Percentiles rank a stretch among this genome's conserved stretches.
These are phyloP conservation scores for Xylaria hypoxylon DNA, from an alignment of 2,329 filamentous ascomycete genomes.

Conservation along the genomic window DNA sequence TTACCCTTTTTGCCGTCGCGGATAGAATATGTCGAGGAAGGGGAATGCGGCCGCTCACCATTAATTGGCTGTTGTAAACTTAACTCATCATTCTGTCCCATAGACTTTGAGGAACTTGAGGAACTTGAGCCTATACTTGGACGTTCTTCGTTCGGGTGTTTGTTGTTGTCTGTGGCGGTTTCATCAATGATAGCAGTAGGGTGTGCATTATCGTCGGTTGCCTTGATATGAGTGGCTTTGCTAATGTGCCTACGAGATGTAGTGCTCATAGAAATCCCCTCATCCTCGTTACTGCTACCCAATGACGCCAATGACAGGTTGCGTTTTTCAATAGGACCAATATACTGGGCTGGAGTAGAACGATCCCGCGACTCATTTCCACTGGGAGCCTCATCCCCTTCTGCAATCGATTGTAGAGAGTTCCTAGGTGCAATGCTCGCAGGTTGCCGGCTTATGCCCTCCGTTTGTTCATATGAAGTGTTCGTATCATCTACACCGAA, in stretches of 20 bases:
- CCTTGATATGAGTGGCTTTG: neutral
- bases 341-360: conserved; percentile 31
- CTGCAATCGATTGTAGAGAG: conserved; percentile 45
- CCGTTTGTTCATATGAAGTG: conserved; percentile 13
- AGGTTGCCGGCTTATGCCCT: neutral
- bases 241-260: conserved; percentile 11
- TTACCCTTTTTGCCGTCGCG: conserved; percentile 22
- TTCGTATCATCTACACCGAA: conserved; percentile 15
- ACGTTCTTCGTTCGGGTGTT: conserved; percentile 16
- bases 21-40: conserved; percentile 30
- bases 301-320: conserved; percentile 23
- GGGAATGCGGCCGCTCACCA: conserved; percentile 35
- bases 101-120: conserved; percentile 30
- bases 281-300: conserved; percentile 42
- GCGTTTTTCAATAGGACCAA: conserved; percentile 37
- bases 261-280: conserved; percentile 47
- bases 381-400: conserved; percentile 42
- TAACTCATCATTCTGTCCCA: conserved; percentile 27
- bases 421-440: conserved; percentile 25
- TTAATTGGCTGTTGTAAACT: conserved; percentile 37
- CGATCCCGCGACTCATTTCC: conserved; percentile 1
- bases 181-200: neutral
- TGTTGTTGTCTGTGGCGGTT: conserved; percentile 3
- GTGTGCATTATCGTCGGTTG: conserved; percentile 3
- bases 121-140: neutral